Base-by-base conservation (phyloP, 768 basidiomycete genomes). In the Butyriboletus loyo region DNA sequence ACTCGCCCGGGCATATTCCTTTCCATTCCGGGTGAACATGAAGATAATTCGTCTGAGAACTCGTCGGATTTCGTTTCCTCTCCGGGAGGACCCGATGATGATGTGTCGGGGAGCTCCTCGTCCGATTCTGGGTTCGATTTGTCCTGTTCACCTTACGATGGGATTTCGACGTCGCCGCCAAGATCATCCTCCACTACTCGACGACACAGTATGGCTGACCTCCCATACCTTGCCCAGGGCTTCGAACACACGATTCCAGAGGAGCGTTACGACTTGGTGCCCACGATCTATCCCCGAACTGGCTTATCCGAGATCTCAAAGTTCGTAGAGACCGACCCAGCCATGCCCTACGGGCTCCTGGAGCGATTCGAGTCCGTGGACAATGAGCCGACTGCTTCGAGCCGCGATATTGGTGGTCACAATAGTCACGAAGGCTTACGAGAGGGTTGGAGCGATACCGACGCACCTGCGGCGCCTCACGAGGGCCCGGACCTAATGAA, bases 1-100 rank as follows among this genome's bases (percentile, higher is more conserved):
- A 25, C 36, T 15, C 61, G 52, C 1, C n/a, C 19, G 1, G 44
- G 52, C 7, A 8, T 31, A 2, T 65, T 63, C 52, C 53, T 66
- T 13, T 52, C 34, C 9, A 30, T 64, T 6, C 52, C 52, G 4
- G 55, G 34, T 1, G 36, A 37, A 30, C 1, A 3, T 0, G 47
- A 41, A 15, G 58, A 44, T 36, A 34, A 3, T 19, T 13, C 13
- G 5, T n/a, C 34, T 4, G 51, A 35, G 24, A 10, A 17, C 22
- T 32, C 10, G 21, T 22, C 21, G n/a, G n/a, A n/a, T n/a, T n/a
- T n/a, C n/a, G n/a, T n/a, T 9, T 52, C 37, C 4, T 24, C 62
- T 2, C 49, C 51, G 7, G 52, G 35, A 1, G 35, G 36, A n/a
- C 4, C 4, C 0, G 42, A 44, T 6, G 57, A 46, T 35, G 39